phyloP scores from a whole-genome alignment of 768 basidiomycete genomes.

The Sarcodon aspratus region DNA sequence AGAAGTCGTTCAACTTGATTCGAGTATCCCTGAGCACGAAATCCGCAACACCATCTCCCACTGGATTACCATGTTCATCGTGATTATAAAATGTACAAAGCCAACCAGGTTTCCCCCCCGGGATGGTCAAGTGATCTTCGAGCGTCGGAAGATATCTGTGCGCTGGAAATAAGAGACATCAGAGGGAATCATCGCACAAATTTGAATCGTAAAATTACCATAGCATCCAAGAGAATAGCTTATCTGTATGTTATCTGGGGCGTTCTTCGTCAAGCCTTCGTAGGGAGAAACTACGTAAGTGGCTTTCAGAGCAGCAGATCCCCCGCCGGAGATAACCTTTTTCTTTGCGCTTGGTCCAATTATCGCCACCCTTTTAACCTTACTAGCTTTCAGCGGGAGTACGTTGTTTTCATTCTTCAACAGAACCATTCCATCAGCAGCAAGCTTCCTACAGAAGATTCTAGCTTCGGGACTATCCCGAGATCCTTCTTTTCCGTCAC shows the following conservation, averaged over 20 bases:
- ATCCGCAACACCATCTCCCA: slow-evolving; percentile 29
- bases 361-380: slow-evolving; percentile 41
- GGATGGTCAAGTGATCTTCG: slow-evolving; percentile 44
- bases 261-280: slow-evolving; percentile 41
- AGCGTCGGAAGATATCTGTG: slow-evolving; percentile 62
- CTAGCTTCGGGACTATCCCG: slow-evolving; percentile 41
- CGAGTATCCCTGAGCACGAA: slow-evolving; percentile 48
- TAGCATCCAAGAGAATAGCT: slow-evolving; percentile 55
- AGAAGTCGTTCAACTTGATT: slow-evolving; percentile 55
- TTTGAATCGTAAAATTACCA: slow-evolving; percentile 23
- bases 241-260: slow-evolving; percentile 37
- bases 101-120: slow-evolving; percentile 48
- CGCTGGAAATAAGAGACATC: slow-evolving; percentile 21
- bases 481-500: slow-evolving; percentile 47
- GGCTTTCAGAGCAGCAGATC: slow-evolving; percentile 58
- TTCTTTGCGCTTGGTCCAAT: slow-evolving; percentile 63
- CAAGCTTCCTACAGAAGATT: slow-evolving; percentile 42
- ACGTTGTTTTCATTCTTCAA: slow-evolving; percentile 47
- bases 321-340: slow-evolving; percentile 62
- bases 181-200: neutral
- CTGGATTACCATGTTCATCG: slow-evolving; percentile 33
- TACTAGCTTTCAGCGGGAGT: slow-evolving; percentile 36
- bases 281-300: slow-evolving; percentile 56
- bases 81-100: slow-evolving; percentile 51
- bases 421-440: slow-evolving; percentile 52